Evolutionary conservation across 305 asterid genomes (phyloP).

Genomic region (Solanum hybrid): DNA sequence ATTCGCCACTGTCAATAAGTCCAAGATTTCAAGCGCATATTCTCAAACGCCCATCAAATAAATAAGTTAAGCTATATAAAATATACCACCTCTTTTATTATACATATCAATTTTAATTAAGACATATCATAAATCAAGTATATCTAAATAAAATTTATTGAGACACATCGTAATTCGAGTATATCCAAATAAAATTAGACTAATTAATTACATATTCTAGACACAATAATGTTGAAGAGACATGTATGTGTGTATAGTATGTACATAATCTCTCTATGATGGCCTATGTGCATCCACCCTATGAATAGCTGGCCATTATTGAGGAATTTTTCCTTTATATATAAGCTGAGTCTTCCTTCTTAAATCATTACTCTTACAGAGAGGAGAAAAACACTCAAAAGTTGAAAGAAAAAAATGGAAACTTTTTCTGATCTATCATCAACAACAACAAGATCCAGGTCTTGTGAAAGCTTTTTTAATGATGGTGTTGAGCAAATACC

Average conservation of each 20-base stretch:
- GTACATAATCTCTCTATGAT: not conserved
- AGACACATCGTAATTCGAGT: not conserved
- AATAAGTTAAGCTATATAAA: no score
- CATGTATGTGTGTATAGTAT: not conserved
- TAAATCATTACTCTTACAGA: not conserved
- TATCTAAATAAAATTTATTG: no score
- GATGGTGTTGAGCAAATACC: not conserved
- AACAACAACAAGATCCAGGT: constrained; percentile 12
- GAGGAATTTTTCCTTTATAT: not conserved
- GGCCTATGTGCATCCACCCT: not conserved
- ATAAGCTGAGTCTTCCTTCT: not conserved
- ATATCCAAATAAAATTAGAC: not conserved
- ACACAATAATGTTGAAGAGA: not conserved
- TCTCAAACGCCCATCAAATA: not conserved
- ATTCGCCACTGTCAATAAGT: not conserved
- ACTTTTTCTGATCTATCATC: not conserved
- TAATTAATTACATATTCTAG: not conserved
- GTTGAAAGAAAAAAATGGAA: not conserved
- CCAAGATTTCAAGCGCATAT: no score
- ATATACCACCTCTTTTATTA: not conserved
- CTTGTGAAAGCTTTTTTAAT: constrained; percentile 3
- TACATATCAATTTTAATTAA: not conserved
- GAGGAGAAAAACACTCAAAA: not conserved
- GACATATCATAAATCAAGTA: no score
- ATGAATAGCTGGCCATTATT: constrained; percentile 3